A percentile compares a stretch with the other conserved stretches of the same genome.
Conservation (phyloP, 768 basidiomycete genomes). For the Boletus reticuloceps region DNA sequence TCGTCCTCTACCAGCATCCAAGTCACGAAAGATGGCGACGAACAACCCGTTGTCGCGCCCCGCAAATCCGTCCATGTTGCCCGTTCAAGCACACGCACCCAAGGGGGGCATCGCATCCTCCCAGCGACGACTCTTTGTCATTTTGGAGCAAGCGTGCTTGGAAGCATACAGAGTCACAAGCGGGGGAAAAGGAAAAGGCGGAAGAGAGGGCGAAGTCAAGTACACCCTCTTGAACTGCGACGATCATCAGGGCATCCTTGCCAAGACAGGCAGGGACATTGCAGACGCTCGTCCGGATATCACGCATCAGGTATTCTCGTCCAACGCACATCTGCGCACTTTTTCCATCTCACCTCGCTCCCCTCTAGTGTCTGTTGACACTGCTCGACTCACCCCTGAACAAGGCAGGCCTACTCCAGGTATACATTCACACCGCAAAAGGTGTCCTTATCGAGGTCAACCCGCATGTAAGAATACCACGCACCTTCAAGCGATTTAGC, state of each 20-base stretch:
- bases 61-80: conserved; percentile 78
- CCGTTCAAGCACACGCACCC: conserved; percentile 76
- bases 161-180: conserved; percentile 89
- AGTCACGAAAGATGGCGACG: conserved; percentile 51
- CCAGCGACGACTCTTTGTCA: conserved; percentile 78
- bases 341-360: neutral
- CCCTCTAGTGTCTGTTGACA: conserved; percentile 84
- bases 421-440: conserved; percentile 96
- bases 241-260: conserved; percentile 97
- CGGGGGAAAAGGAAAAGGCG: conserved; percentile 48
- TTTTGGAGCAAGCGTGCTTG: conserved; percentile 92
- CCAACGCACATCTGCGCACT: neutral
- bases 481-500: conserved; percentile 98
- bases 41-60: conserved; percentile 46
- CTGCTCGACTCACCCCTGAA: conserved; percentile 96
- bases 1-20: conserved; percentile 56
- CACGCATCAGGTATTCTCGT: conserved; percentile 81
- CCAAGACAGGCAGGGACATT: conserved; percentile 96
- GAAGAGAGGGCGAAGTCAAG: conserved; percentile 76
- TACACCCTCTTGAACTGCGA: conserved; percentile 98
- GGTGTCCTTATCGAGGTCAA: conserved; percentile 98
- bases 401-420: conserved; percentile 94
- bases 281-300: conserved; percentile 99
- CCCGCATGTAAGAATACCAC: conserved; percentile 94
- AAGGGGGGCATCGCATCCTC: conserved; percentile 49